Percentiles rank a stretch among this genome's conserved stretches.
Evolutionary conservation across 2,329 filamentous ascomycete species (phyloP).

Genomic region (Penicillium sp.): DNA sequence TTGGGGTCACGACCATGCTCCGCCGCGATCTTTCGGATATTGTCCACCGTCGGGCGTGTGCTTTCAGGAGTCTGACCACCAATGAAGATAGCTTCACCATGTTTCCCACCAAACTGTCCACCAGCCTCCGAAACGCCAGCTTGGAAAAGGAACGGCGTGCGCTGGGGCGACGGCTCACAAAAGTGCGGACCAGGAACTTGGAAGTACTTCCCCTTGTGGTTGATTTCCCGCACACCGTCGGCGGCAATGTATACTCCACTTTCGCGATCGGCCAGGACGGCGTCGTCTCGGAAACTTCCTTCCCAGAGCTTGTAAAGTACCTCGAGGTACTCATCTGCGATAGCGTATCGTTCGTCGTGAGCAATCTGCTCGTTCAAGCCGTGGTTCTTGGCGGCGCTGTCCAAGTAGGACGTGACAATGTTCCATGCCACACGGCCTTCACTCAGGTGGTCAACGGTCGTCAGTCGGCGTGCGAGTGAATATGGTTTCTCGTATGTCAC

Average conservation of each 20-base stretch:
- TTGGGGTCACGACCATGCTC: conserved; percentile 35
- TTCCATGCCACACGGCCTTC: conserved; percentile 50
- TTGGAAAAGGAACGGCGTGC: conserved; percentile 45
- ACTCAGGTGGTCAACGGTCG: conserved; percentile 51
- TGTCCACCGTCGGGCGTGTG: conserved; percentile 36
- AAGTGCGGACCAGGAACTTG: conserved; percentile 35
- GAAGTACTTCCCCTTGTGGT: conserved; percentile 32
- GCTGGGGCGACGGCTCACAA: conserved; percentile 40
- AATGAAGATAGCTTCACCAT: conserved; percentile 44
- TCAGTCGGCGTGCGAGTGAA: conserved; percentile 50
- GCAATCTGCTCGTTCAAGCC: conserved; percentile 40
- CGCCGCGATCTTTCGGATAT: conserved; percentile 34
- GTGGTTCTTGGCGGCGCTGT: conserved; percentile 43
- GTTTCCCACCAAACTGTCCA: conserved; percentile 39
- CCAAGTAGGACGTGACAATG: conserved; percentile 46
- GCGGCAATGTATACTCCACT: conserved; percentile 11
- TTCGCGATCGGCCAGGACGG: conserved; percentile 22
- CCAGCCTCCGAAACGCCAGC: conserved; percentile 44
- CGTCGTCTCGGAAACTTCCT: conserved; percentile 45
- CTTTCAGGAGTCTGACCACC: conserved; percentile 39
- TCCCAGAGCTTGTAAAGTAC: conserved; percentile 49
- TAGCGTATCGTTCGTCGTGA: conserved; percentile 46
- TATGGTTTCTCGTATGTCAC: conserved; percentile 53
- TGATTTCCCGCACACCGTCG: conserved; percentile 25
- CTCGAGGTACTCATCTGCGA: conserved; percentile 45